A percentile compares a stretch with the other conserved stretches of the same genome.
Conservation (phyloP, 23 red algal species). For the Pyropia yezoensis region DNA sequence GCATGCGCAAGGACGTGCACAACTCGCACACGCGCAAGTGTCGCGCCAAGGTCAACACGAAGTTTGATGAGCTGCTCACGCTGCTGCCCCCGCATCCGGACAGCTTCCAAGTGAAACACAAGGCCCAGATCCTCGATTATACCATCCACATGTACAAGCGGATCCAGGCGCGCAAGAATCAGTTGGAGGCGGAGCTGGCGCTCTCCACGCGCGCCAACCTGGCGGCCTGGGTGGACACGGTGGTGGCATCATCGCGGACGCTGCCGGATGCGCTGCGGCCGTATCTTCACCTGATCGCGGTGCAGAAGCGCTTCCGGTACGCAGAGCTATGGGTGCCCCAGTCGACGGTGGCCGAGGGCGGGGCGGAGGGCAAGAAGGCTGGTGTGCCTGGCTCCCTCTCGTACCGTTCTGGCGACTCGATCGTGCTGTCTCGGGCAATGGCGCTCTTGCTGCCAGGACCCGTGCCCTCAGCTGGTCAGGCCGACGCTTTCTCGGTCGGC, state of each 20-base stretch:
- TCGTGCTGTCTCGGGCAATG: no score
- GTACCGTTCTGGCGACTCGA: no score
- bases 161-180: conserved; percentile 41
- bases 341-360: background rate
- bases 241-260: conserved; percentile 16
- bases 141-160: conserved; percentile 49
- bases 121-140: conserved; percentile 86
- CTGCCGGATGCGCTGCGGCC: conserved; percentile 53
- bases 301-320: conserved; percentile 51
- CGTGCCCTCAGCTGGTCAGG: no score
- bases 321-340: conserved; percentile 56
- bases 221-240: conserved; percentile 32
- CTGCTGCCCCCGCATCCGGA: conserved; percentile 41
- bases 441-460: no score
- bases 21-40: conserved; percentile 56
- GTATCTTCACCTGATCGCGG: conserved; percentile 42
- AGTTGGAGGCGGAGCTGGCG: conserved; percentile 56
- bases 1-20: conserved; percentile 29
- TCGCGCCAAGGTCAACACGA: conserved; percentile 73
- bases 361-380: no score
- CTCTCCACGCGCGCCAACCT: conserved; percentile 39
- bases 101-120: conserved; percentile 58
- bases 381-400: no score
- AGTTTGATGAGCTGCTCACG: conserved; percentile 54
- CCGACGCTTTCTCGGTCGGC: no score